Base-by-base conservation (phyloP, 176 grass and related monocot species). In the Oryza nivara region DNA sequence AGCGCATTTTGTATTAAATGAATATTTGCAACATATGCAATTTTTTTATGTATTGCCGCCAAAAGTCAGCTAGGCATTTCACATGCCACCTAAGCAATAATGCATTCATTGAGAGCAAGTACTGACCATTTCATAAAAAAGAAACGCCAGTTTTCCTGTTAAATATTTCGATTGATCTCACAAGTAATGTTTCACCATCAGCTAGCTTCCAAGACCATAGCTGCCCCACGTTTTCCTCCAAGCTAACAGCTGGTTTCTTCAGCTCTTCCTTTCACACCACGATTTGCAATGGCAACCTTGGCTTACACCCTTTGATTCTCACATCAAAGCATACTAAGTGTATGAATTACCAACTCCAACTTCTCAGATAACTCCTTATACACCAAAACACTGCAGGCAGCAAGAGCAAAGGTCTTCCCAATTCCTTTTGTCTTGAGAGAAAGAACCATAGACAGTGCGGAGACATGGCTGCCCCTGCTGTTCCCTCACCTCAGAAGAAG, bases 401-500 rank as follows among this genome's bases (percentile, higher is more conserved):
- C 43, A 73, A 47, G 43, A 73, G 22, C 13, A 28, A 48, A 47
- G 56, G 11, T 25, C 45, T 30, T 72, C 20, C 69, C 44, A 9
- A 17, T 17, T 74, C 23, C 23, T 49, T 45, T 13, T 25, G 22
- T 44, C 68, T 44, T 71, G 38, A 40, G 38, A 40, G 17, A 9
- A n/a, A 70, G 36, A 70, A 41, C 16, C 38, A n/a, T 41, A 20
- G 19, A 11, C 32, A 47, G 43, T 46, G n/a, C 41, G 47, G 6
- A 49, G 72, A 17, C 45, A 74, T 74, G 72, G 72, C 41, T 16
- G 72, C 72, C 45, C 44, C 45, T 46, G 72, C 45, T 74, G 45
- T 23, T 30, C 72, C 13, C 7, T 51, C 72, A 15, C 72, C 72
- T 28, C 72, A 34, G 80, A 25, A 51, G 40, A 54, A 82, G 28